Evolutionary conservation across 768 basidiomycete species (phyloP).

Genomic region (Agaricus sinodeliciosus): DNA sequence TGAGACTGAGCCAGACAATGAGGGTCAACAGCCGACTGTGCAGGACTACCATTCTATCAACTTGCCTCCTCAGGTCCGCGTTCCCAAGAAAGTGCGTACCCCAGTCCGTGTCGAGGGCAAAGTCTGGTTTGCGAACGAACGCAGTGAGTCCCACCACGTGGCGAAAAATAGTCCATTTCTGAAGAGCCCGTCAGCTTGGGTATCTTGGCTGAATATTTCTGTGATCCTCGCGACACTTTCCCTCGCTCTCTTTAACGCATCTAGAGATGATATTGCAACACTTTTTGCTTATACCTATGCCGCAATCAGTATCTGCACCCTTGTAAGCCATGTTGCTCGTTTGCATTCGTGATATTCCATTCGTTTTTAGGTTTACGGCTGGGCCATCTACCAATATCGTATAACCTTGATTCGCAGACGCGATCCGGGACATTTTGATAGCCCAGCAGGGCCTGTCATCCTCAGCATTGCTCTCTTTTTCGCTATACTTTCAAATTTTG

Average conservation of each 20-base stretch:
- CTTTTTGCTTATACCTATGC: constrained; percentile 84
- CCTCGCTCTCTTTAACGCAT: constrained; percentile 84
- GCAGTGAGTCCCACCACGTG: constrained; percentile 47
- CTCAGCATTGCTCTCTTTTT: constrained; percentile 80
- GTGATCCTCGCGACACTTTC: constrained; percentile 81
- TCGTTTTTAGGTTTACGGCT: constrained; percentile 68
- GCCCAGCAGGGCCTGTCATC: constrained; percentile 74
- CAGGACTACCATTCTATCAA: constrained; percentile 76
- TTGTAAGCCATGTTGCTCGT: constrained; percentile 36
- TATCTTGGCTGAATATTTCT: constrained; percentile 85
- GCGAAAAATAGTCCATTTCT: neutral
- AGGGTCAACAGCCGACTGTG: constrained; percentile 53
- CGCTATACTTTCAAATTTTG: constrained; percentile 83
- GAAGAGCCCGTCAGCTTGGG: constrained; percentile 56
- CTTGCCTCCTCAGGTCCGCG: constrained; percentile 56
- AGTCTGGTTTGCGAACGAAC: constrained; percentile 97
- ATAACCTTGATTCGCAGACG: constrained; percentile 87
- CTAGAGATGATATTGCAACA: constrained; percentile 61
- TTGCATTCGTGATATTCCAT: neutral
- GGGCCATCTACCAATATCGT: constrained; percentile 77
- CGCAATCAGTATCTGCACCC: constrained; percentile 60
- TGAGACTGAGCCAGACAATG: constrained; percentile 39
- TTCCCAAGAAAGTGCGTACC: constrained; percentile 79
- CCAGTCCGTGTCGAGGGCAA: constrained; percentile 88
- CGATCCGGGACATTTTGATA: constrained; percentile 86